These are phyloP conservation scores for Malassezia psittaci DNA, from an alignment of 1,284 basidiomycete species.

Conservation along the genomic window DNA sequence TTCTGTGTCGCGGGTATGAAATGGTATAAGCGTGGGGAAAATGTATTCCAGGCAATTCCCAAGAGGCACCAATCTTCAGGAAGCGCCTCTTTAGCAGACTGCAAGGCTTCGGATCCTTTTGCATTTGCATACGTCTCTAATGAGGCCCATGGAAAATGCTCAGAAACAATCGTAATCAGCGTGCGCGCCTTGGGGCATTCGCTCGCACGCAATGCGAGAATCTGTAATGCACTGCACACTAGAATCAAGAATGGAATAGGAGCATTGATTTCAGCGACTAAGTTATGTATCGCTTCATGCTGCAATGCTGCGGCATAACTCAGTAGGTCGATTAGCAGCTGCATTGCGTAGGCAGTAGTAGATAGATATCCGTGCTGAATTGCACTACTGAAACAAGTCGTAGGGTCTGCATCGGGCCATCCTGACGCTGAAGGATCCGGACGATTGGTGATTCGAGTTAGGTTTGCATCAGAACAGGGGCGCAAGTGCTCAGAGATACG, in stretches of 20 bases:
- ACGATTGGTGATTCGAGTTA: background rate
- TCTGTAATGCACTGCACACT: slow-evolving; percentile 56
- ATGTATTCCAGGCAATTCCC: slow-evolving; percentile 74
- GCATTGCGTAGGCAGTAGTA: background rate
- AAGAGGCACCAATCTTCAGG: slow-evolving; percentile 91
- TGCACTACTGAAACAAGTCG: background rate
- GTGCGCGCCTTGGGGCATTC: slow-evolving; percentile 21
- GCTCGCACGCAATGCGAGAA: slow-evolving; percentile 20
- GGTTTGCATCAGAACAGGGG: background rate
- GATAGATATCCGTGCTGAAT: background rate
- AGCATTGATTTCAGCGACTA: slow-evolving; percentile 1
- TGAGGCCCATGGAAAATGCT: slow-evolving; percentile 75
- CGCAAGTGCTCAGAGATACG: background rate
- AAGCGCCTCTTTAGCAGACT: slow-evolving; percentile 55
- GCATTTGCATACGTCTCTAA: slow-evolving; percentile 47
- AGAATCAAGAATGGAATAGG: slow-evolving; percentile 71
- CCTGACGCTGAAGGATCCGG: background rate
- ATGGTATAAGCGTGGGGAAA: background rate
- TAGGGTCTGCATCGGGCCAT: background rate
- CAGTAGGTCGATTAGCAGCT: slow-evolving; percentile 49
- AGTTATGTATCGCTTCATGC: slow-evolving; percentile 58
- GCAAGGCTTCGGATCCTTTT: slow-evolving; percentile 17
- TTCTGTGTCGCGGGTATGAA: too few species aligned
- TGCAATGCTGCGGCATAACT: slow-evolving; percentile 75
- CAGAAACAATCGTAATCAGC: slow-evolving; percentile 57